These are phyloP conservation scores for Akanthomyces muscarius DNA, from an alignment of 2,329 filamentous ascomycete genomes.

Conservation along the genomic window DNA sequence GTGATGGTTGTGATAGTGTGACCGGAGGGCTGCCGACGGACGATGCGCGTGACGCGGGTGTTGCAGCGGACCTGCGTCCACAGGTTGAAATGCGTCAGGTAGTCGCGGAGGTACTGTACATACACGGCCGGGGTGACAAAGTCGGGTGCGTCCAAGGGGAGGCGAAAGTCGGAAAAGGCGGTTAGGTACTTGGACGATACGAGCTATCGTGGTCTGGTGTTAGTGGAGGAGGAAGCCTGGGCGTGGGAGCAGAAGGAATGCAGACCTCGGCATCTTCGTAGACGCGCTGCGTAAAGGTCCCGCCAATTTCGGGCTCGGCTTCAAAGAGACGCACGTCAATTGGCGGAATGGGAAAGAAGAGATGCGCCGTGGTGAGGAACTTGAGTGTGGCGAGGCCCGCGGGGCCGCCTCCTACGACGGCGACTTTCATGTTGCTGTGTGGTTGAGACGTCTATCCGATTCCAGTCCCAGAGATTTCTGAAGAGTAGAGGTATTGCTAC, in stretches of 20 bases:
- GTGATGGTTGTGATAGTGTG: not conserved
- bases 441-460: not conserved
- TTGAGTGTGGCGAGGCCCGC: slow-evolving; percentile 40
- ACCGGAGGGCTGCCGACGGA: slow-evolving; percentile 21
- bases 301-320: slow-evolving; percentile 39
- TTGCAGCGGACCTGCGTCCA: slow-evolving; percentile 34
- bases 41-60: slow-evolving; percentile 27
- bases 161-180: slow-evolving; percentile 46
- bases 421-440: slow-evolving; percentile 32
- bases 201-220: slow-evolving; percentile 26
- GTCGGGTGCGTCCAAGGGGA: slow-evolving; percentile 38
- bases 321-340: slow-evolving; percentile 45
- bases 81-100: slow-evolving; percentile 37
- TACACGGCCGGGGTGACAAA: slow-evolving; percentile 40
- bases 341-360: slow-evolving; percentile 34
- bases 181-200: slow-evolving; percentile 49
- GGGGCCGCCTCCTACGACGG: slow-evolving; percentile 41
- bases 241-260: not conserved
- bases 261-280: slow-evolving; percentile 46
- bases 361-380: slow-evolving; percentile 36
- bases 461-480: too few relatives aligned
- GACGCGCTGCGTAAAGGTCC: slow-evolving; percentile 43
- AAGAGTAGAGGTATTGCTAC: not conserved
- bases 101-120: slow-evolving; percentile 40
- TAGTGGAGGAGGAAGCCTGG: not conserved